Conservation (phyloP, 2,329 filamentous ascomycete genomes). For the Gliomastix tumulicola region DNA sequence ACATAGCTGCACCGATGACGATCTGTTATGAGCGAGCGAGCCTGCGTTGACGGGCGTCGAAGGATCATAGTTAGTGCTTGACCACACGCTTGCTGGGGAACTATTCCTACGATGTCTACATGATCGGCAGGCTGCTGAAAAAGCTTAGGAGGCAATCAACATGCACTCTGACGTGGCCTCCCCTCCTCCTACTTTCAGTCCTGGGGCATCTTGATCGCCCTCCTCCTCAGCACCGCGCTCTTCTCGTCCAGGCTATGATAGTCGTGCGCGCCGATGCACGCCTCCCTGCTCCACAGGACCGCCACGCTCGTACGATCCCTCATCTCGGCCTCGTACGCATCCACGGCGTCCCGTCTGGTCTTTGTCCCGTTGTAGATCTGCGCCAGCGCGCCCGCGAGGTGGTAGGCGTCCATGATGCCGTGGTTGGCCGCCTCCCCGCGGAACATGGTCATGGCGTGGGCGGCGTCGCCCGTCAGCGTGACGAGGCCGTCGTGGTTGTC, state of each 20-base stretch:
- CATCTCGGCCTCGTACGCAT: conserved; percentile 21
- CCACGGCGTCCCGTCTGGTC: conserved; percentile 9
- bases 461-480: conserved; percentile 45
- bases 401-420: conserved; percentile 28
- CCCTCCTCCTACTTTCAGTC: no score
- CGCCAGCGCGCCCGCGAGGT: conserved; percentile 15
- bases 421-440: conserved; percentile 31
- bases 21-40: no score
- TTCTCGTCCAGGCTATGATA: conserved; percentile 19
- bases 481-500: conserved; percentile 32
- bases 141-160: no score
- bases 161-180: no score
- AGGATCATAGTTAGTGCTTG: no score
- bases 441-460: conserved; percentile 54
- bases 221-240: conserved; percentile 18
- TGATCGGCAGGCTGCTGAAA: no score
- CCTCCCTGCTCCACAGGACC: conserved; percentile 20
- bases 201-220: conserved; percentile 10
- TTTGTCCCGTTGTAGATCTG: conserved; percentile 7
- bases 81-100: no score
- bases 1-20: no score
- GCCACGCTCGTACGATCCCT: conserved; percentile 16
- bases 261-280: conserved; percentile 22
- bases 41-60: no score
- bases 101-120: no score